Percentiles rank a stretch among this genome's conserved stretches.
Conservation (phyloP, 768 basidiomycete genomes). For the Boletus bicolor region DNA sequence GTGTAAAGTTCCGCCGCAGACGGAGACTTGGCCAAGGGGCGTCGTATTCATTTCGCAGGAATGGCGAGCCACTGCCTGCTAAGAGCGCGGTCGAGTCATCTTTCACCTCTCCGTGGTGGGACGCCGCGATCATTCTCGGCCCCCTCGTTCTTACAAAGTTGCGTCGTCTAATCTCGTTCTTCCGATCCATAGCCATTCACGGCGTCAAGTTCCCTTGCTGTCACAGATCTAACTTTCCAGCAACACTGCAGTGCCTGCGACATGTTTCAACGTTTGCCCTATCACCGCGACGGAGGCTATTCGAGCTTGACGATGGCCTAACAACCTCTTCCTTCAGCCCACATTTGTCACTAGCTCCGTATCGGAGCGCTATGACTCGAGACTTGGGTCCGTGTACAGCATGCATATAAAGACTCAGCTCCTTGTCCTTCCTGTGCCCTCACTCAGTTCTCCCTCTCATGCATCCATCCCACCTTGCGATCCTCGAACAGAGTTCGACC, state of each 20-base stretch:
- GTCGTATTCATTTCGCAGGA: slow-evolving; percentile 25
- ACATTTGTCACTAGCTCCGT: slow-evolving; percentile 31
- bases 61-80: slow-evolving; percentile 19
- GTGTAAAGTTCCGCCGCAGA: slow-evolving; percentile 16
- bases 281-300: slow-evolving; percentile 36
- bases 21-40: slow-evolving; percentile 15
- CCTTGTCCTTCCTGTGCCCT: slow-evolving; percentile 2
- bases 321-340: slow-evolving; percentile 27
- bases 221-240: slow-evolving; percentile 28
- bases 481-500: slow-evolving; percentile 56
- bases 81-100: slow-evolving; percentile 15
- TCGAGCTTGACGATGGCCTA: slow-evolving; percentile 23
- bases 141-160: slow-evolving; percentile 17
- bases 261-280: slow-evolving; percentile 34
- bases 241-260: slow-evolving; percentile 32
- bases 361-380: slow-evolving; percentile 25
- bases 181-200: slow-evolving; percentile 26
- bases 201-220: slow-evolving; percentile 23
- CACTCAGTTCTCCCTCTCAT: slow-evolving; percentile 16
- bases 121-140: slow-evolving; percentile 23
- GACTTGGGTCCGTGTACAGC: slow-evolving; percentile 21
- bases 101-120: slow-evolving; percentile 20
- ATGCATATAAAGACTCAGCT: slow-evolving; percentile 31
- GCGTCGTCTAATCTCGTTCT: slow-evolving; percentile 20
- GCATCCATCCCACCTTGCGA: slow-evolving; percentile 54